Evolutionary conservation across 352 stramenopile genomes (phyloP).

Genomic region (Phytophthora pluvialis): DNA sequence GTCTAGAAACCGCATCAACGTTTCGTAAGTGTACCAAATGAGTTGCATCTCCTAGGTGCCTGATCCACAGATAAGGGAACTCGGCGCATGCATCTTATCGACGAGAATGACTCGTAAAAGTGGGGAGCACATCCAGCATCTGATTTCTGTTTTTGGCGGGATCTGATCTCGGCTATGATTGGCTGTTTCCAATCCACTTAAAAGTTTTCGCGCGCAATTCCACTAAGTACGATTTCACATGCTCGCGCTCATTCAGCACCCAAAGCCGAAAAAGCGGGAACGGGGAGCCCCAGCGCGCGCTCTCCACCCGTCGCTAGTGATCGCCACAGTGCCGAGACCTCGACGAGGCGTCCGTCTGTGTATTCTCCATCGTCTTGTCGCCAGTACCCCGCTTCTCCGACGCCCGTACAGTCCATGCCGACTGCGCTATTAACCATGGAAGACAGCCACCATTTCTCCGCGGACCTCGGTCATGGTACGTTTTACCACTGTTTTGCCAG

Average conservation of each 20-base stretch:
- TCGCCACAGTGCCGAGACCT: background rate
- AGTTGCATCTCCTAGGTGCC: background rate
- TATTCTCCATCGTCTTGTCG: conserved; percentile 7
- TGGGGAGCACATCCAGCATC: conserved; percentile 6
- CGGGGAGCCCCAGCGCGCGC: background rate
- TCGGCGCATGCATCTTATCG: conserved; percentile 10
- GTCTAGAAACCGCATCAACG: no score
- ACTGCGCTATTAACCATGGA: conserved; percentile 37
- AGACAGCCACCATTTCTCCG: conserved; percentile 31
- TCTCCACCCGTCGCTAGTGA: conserved; percentile 4
- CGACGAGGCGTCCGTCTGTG: background rate
- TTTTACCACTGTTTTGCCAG: background rate
- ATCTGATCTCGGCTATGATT: conserved; percentile 19
- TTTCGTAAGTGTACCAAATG: background rate
- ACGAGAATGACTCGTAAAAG: background rate
- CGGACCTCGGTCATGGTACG: conserved; percentile 33
- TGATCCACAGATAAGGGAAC: conserved; percentile 1
- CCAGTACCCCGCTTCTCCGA: conserved; percentile 4
- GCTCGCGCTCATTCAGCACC: background rate
- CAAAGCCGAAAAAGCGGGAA: conserved; percentile 27
- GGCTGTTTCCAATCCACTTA: conserved; percentile 17
- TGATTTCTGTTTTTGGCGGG: conserved; percentile 41
- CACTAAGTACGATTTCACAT: conserved; percentile 32
- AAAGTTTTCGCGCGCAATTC: conserved; percentile 43
- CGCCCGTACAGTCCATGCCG: conserved; percentile 28